Evolutionary conservation across 495 filamentous ascomycete genomes (phyloP), one percentile per base, ranked within the genome.

Genomic region (Penicillium herquei): DNA sequence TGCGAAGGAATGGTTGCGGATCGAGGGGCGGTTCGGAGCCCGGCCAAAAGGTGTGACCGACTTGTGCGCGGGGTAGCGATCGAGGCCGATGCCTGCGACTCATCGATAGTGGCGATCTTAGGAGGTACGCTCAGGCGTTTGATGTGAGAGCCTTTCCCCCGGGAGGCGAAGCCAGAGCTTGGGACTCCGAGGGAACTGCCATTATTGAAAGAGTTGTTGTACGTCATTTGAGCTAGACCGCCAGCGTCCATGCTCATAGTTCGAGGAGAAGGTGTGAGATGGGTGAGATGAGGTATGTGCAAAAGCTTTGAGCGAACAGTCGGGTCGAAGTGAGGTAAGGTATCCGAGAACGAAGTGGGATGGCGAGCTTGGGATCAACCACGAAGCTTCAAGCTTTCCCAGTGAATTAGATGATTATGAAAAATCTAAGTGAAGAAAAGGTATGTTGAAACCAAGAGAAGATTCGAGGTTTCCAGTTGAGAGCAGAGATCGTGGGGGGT

Each of bases 171-270:
- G 57, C 89, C 88, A 58, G 88, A 87, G 58, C 81, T 75, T 14
- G 90, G 86, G 70, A 88, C 84, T 55, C 86, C 88, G 65, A 94
- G 76, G 59, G 78, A 79, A 57, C 65, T 66, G 69, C 84, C 85
- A 76, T 82, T 80, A 71, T 81, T 78, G 71, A 82, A 80, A 67
- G 83, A 78, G 62, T 78, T 87, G 77, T 89, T 87, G 82, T 93
- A 95, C 73, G 90, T 88, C 95, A 98, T 98, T 81, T 96, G 94
- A 92, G 93, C 88, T 81, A 96, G 90, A 92, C 92, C 91, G 83
- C 92, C 94, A 83, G 92, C 85, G 92, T 96, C 88, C 85, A 96
- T 94, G 82, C 88, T 91, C 89, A 86, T 78, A 54, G 14, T 57
- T 79, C 64, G 55, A 60, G 37, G 47, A 64, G 47, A 52, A 57